Percentiles rank a stretch among this genome's conserved stretches.
These are phyloP conservation scores for Hypoxylon sp. DNA, from an alignment of 2,329 filamentous ascomycete genomes.

Conservation along the genomic window DNA sequence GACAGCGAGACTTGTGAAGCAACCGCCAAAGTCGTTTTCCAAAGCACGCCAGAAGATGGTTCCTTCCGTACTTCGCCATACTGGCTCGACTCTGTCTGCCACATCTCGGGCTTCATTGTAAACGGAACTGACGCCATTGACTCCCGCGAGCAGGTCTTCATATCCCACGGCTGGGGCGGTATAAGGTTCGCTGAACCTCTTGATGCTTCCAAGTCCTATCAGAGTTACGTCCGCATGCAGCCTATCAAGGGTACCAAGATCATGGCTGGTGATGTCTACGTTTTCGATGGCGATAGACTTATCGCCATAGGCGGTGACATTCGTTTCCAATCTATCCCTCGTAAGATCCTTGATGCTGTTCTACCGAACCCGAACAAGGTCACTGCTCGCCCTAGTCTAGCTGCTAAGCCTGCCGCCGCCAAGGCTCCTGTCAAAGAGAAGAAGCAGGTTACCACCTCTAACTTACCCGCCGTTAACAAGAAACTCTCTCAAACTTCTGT, in stretches of 20 bases:
- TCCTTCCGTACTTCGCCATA: constrained; percentile 64
- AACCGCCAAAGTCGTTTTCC: constrained; percentile 61
- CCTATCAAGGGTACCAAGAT: constrained; percentile 60
- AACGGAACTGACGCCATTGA: constrained; percentile 66
- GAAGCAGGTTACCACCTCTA: constrained; percentile 56
- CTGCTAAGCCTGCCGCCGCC: constrained; percentile 48
- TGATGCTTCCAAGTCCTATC: constrained; percentile 57
- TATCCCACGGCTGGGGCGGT: constrained; percentile 68
- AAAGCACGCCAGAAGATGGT: constrained; percentile 58
- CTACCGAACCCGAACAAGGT: constrained; percentile 66
- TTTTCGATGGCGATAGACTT: constrained; percentile 61
- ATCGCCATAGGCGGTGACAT: constrained; percentile 63
- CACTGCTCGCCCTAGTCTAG: constrained; percentile 48
- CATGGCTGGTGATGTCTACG: constrained; percentile 62
- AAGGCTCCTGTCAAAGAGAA: constrained; percentile 52
- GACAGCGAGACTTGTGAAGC: constrained; percentile 61
- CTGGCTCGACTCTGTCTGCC: constrained; percentile 67
- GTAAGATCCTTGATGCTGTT: constrained; percentile 71
- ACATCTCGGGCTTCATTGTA: constrained; percentile 68
- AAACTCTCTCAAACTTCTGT: constrained; percentile 58
- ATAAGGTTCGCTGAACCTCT: constrained; percentile 60
- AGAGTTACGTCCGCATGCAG: constrained; percentile 67
- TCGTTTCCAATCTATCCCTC: constrained; percentile 73
- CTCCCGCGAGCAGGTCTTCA: constrained; percentile 63
- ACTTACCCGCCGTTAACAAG: constrained; percentile 59